These are phyloP conservation scores for Gossypium lobatum DNA, from an alignment of 441 rosid genomes.

Conservation along the genomic window DNA sequence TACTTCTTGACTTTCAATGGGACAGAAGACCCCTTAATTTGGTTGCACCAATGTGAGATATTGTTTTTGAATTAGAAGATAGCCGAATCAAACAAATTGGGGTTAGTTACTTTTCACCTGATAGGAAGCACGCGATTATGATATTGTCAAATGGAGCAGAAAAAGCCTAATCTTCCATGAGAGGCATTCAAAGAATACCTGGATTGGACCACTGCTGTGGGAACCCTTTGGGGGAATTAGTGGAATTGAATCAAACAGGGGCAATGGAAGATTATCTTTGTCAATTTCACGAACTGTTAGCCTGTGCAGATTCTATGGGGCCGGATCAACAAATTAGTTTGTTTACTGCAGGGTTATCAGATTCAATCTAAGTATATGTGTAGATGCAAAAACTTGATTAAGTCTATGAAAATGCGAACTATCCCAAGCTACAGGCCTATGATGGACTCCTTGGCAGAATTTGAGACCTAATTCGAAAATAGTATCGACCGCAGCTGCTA, in stretches of 20 bases:
- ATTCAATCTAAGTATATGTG: neutral
- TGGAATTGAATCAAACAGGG: neutral
- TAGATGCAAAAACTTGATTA: neutral
- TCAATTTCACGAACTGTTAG: neutral
- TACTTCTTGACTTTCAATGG: neutral
- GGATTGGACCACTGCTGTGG: neutral
- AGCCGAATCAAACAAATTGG: neutral
- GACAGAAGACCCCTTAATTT: neutral
- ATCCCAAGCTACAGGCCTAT: neutral
- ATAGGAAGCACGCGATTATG: neutral
- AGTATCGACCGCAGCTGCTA: too few relatives aligned
- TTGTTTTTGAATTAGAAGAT: neutral
- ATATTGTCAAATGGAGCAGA: neutral
- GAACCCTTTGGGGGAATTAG: neutral
- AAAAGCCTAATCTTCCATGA: neutral
- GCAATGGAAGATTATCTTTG: neutral
- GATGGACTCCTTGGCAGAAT: neutral
- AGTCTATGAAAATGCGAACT: neutral
- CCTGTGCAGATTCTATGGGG: neutral
- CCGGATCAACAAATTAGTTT: neutral
- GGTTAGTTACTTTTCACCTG: neutral
- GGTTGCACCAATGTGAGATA: neutral
- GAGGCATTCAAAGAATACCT: neutral
- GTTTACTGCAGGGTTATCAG: neutral
- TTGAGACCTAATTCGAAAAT: neutral